Base-by-base conservation (phyloP, 2,329 filamentous ascomycete genomes). In the Diaporthe helianthi region DNA sequence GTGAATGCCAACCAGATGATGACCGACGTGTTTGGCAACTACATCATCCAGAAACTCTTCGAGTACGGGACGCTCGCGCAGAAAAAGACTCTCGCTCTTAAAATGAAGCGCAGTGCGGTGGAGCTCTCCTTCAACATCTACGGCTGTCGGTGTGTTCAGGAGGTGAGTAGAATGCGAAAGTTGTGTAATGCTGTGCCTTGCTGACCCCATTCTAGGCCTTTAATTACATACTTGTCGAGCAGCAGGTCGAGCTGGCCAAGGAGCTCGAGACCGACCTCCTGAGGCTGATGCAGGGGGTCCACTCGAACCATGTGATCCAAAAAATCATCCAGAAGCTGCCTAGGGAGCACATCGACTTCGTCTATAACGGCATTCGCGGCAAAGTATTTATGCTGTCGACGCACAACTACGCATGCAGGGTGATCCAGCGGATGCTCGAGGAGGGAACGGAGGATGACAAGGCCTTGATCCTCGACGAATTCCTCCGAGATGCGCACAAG, bases 21-120 rank as follows among this genome's bases (percentile, higher is more conserved):
- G 93, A 95, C 91, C 54, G 96, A 98, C 78, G 91, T 98, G 0
- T 99, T 98, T 77, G 96, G 96, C 66, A 99, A 99, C 79, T 99
- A 98, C 77, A 96, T 99, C 44, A 94, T 98, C 47, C 96, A 99
- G 77, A 98, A 98, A 79, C 90, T 98, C 77, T 98, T 98, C 72
- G 95, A 98, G 78, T 93, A 98, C 78, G 95, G 96, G 47, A 97
- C 93, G 74, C 94, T 97, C 79, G 87, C 90, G 0, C 96, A 99
- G 82, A 99, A 99, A 83, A 94, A 91, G 79, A 86, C 92, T 2
- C 81, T 99, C 51, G 94, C 93, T 0, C 89, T 90, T 72, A 90
- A 92, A 79, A 98, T 98, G 94, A 93, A 91, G 78, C 92, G 92
- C 8, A 92, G 94, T 76, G 89, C 98, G 15, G 83, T 92, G 54